Evolutionary conservation across 2,329 filamentous ascomycete species (phyloP).

Genomic region (Lachnellula subtilissima): DNA sequence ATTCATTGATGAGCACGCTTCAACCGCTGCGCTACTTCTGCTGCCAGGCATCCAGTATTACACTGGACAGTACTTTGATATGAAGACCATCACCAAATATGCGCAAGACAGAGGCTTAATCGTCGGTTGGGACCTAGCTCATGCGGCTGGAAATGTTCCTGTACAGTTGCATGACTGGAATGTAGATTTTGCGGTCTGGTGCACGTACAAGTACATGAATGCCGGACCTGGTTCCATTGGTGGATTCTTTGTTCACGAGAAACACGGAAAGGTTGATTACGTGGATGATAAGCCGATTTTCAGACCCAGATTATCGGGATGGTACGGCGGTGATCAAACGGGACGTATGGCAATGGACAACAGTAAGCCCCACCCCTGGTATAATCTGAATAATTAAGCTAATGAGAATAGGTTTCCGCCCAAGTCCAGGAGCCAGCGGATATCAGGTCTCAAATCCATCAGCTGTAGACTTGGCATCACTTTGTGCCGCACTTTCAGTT

Average conservation of each 20-base stretch:
- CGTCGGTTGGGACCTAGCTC: conserved; percentile 85
- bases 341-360: conserved; percentile 82
- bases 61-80: conserved; percentile 84
- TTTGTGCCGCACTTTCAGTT: conserved; percentile 67
- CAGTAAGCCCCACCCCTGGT: conserved; percentile 31
- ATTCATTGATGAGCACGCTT: conserved; percentile 69
- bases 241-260: conserved; percentile 74
- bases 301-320: conserved; percentile 67
- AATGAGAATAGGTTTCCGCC: conserved; percentile 54
- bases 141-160: conserved; percentile 79
- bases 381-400: conserved; percentile 4
- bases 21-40: conserved; percentile 68
- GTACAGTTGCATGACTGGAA: conserved; percentile 80
- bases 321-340: conserved; percentile 80
- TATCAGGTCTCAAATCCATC: conserved; percentile 85
- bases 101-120: conserved; percentile 66
- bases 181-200: conserved; percentile 90
- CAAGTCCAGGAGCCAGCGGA: conserved; percentile 71
- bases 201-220: conserved; percentile 93
- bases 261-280: conserved; percentile 55
- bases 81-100: conserved; percentile 70
- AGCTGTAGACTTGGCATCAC: conserved; percentile 70
- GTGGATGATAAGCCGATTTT: conserved; percentile 44
- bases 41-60: conserved; percentile 90
- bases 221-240: conserved; percentile 77